phyloP scores from a whole-genome alignment of 495 filamentous ascomycete species.

The Aspergillus egyptiacus region DNA sequence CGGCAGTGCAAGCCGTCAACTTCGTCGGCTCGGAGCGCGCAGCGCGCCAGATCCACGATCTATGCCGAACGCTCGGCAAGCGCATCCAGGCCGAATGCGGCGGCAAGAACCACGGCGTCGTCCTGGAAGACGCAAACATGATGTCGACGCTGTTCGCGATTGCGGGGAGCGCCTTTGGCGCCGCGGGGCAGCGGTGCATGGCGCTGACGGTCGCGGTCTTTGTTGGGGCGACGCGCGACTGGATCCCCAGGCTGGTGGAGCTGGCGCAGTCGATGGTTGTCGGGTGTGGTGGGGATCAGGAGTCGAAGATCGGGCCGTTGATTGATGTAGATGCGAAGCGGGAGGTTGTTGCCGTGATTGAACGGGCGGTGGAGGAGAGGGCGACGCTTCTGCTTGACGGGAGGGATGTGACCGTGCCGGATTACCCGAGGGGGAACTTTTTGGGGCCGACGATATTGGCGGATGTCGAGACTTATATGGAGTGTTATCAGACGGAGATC shows the following conservation, averaged over 20 bases:
- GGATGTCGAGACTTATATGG: conserved; percentile 26
- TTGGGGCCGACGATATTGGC: conserved; percentile 26
- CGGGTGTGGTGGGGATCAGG: conserved; percentile 18
- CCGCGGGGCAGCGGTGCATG: conserved; percentile 30
- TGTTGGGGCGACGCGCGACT: conserved; percentile 20
- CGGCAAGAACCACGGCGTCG: conserved; percentile 28
- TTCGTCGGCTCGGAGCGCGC: conserved; percentile 27
- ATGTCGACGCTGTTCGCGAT: conserved; percentile 25
- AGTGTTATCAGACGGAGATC: conserved; percentile 28
- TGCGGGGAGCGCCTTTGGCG: conserved; percentile 28
- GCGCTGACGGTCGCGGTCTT: conserved; percentile 26
- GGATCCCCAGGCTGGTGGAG: conserved; percentile 26
- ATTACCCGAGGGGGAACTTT: conserved; percentile 27
- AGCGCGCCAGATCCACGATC: conserved; percentile 24
- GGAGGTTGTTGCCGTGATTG: conserved; percentile 25
- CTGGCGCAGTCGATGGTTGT: conserved; percentile 24
- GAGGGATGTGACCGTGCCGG: conserved; percentile 17
- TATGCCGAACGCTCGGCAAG: conserved; percentile 20
- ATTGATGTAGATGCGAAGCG: conserved; percentile 16
- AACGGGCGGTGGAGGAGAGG: conserved; percentile 18
- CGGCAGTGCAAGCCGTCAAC: conserved; percentile 21
- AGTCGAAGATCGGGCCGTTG: conserved; percentile 25
- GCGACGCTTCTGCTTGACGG: conserved; percentile 23
- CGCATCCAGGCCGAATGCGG: conserved; percentile 26
- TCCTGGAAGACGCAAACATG: conserved; percentile 28